Base-by-base conservation (phyloP, 1,139 yeast species). In the Ashbya aceris region DNA sequence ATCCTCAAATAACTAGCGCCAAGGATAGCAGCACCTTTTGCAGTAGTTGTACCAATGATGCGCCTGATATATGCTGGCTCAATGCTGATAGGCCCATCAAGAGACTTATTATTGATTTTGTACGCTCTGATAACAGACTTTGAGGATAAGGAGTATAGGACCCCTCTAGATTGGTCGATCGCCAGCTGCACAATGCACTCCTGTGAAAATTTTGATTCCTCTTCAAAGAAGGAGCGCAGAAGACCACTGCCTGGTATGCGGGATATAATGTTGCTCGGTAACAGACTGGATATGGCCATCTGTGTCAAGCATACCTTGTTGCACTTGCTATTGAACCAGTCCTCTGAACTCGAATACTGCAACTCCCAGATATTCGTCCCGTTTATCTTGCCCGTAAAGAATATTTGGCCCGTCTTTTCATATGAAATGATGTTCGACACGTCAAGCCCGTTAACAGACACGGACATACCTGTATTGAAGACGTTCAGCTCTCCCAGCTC, bases 331-430 rank as follows among this genome's bases (percentile, higher is more conserved):
- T 81, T 78, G 57, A 86, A 86, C 83, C 96, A 91, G 40, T 86
- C 82, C 38, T 89, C 91, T 30, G 83, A 77, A 49, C 80, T 83
- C n/a, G 89, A 76, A 58, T 93, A 93, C 46, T 77, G 80, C 44
- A 91, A 69, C 57, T 86, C 87, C 95, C 96, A 91, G 39, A 93
- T 71, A 53, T 89, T 79, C 36, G 74, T 67, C 2, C 91, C 94
- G 52, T 84, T 87, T 13, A 81, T 71, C 48, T 74, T 70, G 9
- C 95, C 95, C 13, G 83, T 72, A 60, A 93, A 85, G 59, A 83
- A 86, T 7, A 93, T 76, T 43, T 93, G 89, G 39, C 87, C 83
- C 0, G 91, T 78, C 35, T 67, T 65, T 26, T 76, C 76, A 54
- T 78, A 76, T 2, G 74, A 70, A 1, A 73, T 69, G 41, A 89